Base-by-base conservation (phyloP, 139 green algal genomes). In the Dunaliella sp. region DNA sequence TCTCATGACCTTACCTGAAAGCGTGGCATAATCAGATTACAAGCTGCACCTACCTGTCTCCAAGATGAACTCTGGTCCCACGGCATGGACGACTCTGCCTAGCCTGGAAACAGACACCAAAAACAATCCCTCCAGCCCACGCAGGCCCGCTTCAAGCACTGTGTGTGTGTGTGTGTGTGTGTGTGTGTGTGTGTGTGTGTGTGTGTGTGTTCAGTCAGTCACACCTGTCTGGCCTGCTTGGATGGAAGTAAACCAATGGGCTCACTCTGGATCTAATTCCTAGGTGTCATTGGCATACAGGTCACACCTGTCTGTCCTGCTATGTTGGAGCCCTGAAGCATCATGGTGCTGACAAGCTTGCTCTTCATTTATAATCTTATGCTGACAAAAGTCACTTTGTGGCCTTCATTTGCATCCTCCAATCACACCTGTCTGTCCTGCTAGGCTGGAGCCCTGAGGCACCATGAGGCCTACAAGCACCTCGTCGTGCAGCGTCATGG, bases 131-230 rank as follows among this genome's bases (percentile, higher is more conserved):
- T 89, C 77, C 35, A 93, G 77, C 75, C 84, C 59, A 35, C 86
- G 82, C 38, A 93, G 86, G 3, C 90, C 90, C 26, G 85, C 48
- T 16, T 65, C 48, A n/a, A n/a, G n/a, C n/a, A n/a, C n/a, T n/a
- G n/a, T n/a, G n/a, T n/a, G n/a, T n/a, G n/a, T n/a, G n/a, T n/a
- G n/a, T n/a, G n/a, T n/a, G n/a, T n/a, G n/a, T n/a, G n/a, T n/a
- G n/a, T n/a, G n/a, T n/a, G n/a, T n/a, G n/a, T n/a, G n/a, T n/a
- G n/a, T n/a, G n/a, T n/a, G n/a, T n/a, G n/a, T n/a, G n/a, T n/a
- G n/a, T n/a, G n/a, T n/a, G n/a, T n/a, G n/a, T n/a, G n/a, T n/a
- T n/a, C n/a, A n/a, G n/a, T n/a, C n/a, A n/a, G n/a, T n/a, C n/a
- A n/a, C n/a, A n/a, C n/a, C n/a, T n/a, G n/a, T n/a, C n/a, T n/a